phyloP scores from a whole-genome alignment of 305 asterid genomes.

The Fraxinus velutina region DNA sequence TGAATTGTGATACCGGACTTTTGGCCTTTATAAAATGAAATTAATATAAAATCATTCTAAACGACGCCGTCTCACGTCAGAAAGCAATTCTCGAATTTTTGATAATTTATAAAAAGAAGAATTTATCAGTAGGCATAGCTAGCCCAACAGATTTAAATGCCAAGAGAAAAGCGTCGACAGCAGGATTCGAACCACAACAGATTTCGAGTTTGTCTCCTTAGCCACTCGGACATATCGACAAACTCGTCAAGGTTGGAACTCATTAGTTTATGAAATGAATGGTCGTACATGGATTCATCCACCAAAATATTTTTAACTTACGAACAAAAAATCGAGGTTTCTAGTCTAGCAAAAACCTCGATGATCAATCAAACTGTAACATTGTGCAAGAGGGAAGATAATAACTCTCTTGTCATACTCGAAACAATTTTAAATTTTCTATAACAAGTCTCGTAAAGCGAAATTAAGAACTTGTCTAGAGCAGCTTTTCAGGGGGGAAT shows the following conservation, averaged over 20 bases:
- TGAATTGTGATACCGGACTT: neutral
- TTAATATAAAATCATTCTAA: neutral
- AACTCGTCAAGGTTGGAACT: neutral
- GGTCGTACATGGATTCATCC: neutral
- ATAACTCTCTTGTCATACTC: neutral
- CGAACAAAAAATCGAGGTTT: neutral
- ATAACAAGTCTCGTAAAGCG: too few species aligned
- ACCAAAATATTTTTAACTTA: too few species aligned
- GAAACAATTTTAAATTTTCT: too few species aligned
- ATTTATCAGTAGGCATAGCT: neutral
- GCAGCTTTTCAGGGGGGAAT: too few species aligned
- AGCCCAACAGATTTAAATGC: neutral
- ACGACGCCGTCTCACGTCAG: neutral
- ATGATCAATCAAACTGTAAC: neutral
- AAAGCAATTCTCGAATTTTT: neutral
- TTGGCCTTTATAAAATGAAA: neutral
- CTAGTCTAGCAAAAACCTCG: neutral
- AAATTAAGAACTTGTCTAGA: too few species aligned
- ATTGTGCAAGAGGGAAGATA: neutral
- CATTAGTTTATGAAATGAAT: neutral
- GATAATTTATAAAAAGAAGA: neutral
- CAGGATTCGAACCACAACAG: constrained; percentile 99
- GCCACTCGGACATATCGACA: constrained; percentile 98
- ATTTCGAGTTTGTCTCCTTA: constrained; percentile 99
- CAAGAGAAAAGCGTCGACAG: constrained; percentile 68